Base-by-base conservation (phyloP, 78 protist species). In the Acrasis kona region DNA sequence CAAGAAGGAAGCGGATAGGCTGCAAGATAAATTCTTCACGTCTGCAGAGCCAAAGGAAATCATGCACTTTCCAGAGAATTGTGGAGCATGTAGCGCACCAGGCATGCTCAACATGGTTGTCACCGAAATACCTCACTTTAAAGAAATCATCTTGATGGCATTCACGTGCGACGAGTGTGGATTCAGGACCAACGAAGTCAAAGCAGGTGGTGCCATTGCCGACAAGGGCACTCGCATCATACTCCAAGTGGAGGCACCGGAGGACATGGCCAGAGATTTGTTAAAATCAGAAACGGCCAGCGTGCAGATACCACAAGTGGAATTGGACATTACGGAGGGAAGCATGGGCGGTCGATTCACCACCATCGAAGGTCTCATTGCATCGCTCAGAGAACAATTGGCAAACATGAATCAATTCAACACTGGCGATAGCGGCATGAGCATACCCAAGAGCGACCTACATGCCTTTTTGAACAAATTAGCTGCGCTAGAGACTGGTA, bases 261-360 rank as follows among this genome's bases (percentile, higher is more conserved):
- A 83, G 29, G 97, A 94, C 67, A 75, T 94, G 57, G 58, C 42
- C 28, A 74, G 97, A 31, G 93, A 89, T 10, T 57, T 94, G 6
- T 41, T 93, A 31, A 93, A 89, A 19, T 66, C 80, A 41, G 70
- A 5, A 5, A 70, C 34, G 19, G 29, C 73, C 31, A 3, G 1
- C 80, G 39, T 67, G n/a, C 19, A 19, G 28, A 67, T 67, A 19
- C 66, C 28, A 31, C 66, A 67, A 19, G 19, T 67, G n/a, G 71
- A 67, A 30, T 67, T 67, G 12, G 71, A 67, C 12, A 61, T 88
- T 1, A 68, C 77, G 7, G 58, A 78, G 9, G 97, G 97, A n/a
- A 79, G 93, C 4, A 76, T 92, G 34, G 97, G 97, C 41, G 94
- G 95, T 10, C 28, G 64, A 58, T 87, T 93, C 71, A 92, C 97